A percentile compares a stretch with the other conserved stretches of the same genome.
These are phyloP conservation scores for Trichophyton benhamiae DNA, from an alignment of 2,329 filamentous ascomycete genomes.

Conservation along the genomic window DNA sequence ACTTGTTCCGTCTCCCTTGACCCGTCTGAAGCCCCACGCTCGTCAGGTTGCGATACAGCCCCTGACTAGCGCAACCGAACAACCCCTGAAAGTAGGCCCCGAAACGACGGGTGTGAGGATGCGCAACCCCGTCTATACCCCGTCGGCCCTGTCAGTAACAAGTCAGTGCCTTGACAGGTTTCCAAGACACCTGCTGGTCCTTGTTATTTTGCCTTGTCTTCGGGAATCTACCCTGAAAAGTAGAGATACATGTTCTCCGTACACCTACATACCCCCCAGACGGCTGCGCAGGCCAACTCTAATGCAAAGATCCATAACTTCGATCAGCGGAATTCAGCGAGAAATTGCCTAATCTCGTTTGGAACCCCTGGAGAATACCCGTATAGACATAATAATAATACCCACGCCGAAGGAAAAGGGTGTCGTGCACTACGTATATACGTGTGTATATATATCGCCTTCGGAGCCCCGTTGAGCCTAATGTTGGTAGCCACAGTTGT, in stretches of 20 bases:
- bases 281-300: neutral
- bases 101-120: slow-evolving; percentile 1
- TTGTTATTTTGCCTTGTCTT: neutral
- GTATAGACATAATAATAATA: neutral
- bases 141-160: neutral
- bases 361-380: neutral
- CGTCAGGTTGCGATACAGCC: neutral
- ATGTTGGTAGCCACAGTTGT: neutral
- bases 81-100: neutral
- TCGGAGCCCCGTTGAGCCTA: neutral
- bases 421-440: neutral
- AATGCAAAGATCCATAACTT: neutral
- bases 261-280: neutral
- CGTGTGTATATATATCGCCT: neutral
- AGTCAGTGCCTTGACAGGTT: neutral
- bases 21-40: neutral
- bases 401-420: too few relatives aligned
- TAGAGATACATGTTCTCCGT: too few relatives aligned
- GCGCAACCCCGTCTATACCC: slow-evolving; percentile 1
- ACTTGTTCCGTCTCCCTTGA: neutral
- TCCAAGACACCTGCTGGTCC: neutral
- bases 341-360: neutral
- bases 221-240: neutral
- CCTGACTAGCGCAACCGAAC: neutral
- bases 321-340: neutral